Conservation (phyloP, 2,329 filamentous ascomycete species). For the Fusarium sulawesiense region DNA sequence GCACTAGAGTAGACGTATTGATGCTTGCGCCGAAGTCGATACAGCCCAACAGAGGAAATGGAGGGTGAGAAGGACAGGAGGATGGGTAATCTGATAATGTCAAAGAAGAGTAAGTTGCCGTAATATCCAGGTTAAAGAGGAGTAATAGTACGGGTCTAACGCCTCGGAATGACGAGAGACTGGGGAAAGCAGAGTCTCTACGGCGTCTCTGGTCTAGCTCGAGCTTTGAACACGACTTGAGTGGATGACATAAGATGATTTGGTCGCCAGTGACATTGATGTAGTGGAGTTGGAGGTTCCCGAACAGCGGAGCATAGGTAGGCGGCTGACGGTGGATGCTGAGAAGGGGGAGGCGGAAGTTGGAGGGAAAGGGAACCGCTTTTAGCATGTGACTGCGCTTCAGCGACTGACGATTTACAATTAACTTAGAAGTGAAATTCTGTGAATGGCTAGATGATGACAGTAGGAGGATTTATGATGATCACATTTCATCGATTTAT, state of each 20-base stretch:
- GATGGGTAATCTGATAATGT: constrained; percentile 12
- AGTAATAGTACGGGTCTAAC: constrained; percentile 15
- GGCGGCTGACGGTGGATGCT: not conserved
- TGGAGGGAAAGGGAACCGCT: not conserved
- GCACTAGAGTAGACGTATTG: constrained; percentile 16
- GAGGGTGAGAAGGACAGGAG: constrained; percentile 5
- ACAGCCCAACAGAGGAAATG: constrained; percentile 7
- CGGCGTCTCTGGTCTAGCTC: constrained; percentile 17
- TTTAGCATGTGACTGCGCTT: constrained; percentile 42
- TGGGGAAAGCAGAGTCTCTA: constrained; percentile 27
- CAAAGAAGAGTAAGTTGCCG: constrained; percentile 9
- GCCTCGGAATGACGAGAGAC: constrained; percentile 43
- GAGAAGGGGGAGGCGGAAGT: constrained; percentile 8
- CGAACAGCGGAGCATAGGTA: constrained; percentile 18
- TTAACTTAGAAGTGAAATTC: not conserved
- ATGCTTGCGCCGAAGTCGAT: constrained; percentile 18
- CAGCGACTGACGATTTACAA: constrained; percentile 13
- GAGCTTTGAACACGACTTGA: constrained; percentile 9
- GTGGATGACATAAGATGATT: constrained; percentile 45
- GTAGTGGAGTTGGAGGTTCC: constrained; percentile 41
- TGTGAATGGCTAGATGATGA: not conserved
- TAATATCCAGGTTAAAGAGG: not conserved
- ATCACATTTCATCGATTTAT: not conserved
- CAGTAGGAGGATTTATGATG: not conserved
- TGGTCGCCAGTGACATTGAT: constrained; percentile 24